phyloP scores from a whole-genome alignment of 2,329 filamentous ascomycete genomes.

The Podosphaera aphanis region DNA sequence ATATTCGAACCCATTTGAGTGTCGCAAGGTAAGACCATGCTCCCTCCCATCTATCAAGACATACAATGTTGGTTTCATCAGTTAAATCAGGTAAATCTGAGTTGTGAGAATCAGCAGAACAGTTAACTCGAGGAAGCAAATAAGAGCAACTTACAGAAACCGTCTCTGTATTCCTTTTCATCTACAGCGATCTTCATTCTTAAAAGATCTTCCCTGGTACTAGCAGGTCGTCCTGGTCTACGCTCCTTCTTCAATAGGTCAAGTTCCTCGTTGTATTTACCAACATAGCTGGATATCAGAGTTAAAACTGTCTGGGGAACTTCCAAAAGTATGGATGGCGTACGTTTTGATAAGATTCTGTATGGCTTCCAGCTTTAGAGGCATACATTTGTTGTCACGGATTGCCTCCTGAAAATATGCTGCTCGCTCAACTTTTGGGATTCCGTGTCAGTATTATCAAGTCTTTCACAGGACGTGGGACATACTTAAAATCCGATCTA shows the following conservation, averaged over 20 bases:
- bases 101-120: background rate
- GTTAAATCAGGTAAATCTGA: constrained; percentile 53
- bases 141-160: constrained; percentile 47
- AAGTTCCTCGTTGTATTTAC: constrained; percentile 49
- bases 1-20: constrained; percentile 55
- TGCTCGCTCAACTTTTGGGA: constrained; percentile 35
- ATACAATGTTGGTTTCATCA: constrained; percentile 36
- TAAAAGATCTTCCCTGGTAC: constrained; percentile 52
- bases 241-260: constrained; percentile 40
- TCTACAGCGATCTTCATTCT: constrained; percentile 47
- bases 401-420: constrained; percentile 49
- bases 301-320: background rate
- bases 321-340: constrained; percentile 10
- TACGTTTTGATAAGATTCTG: constrained; percentile 39
- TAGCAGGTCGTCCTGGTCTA: constrained; percentile 57
- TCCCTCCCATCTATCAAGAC: constrained; percentile 55
- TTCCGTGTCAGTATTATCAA: too few relatives aligned
- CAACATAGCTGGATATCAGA: constrained; percentile 26
- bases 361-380: constrained; percentile 31
- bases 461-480: too few relatives aligned
- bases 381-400: constrained; percentile 24
- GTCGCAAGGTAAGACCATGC: constrained; percentile 61
- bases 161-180: constrained; percentile 56
- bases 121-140: background rate
- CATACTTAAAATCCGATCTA: constrained; percentile 49